Conservation (phyloP, 257 asterid species). For the Solanum dulcamara region DNA sequence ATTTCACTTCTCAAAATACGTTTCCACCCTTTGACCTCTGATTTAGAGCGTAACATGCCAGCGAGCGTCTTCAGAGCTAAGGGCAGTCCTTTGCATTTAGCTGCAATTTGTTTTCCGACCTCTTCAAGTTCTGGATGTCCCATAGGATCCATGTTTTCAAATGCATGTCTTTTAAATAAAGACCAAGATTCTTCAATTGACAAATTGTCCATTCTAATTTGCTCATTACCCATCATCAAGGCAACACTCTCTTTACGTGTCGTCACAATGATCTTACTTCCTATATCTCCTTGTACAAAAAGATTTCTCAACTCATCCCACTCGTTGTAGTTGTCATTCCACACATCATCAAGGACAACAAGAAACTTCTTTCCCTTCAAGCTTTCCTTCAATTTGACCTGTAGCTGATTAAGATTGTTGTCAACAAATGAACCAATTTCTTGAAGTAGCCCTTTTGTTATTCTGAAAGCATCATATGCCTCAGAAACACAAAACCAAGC, state of each 20-base stretch:
- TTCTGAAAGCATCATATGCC: conserved; percentile 27
- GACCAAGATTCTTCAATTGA: neutral
- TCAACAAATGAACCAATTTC: conserved; percentile 10
- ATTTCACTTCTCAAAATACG: neutral
- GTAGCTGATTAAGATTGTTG: conserved; percentile 31
- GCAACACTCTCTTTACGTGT: conserved; percentile 40
- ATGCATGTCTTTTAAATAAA: neutral
- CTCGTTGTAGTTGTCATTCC: conserved; percentile 27
- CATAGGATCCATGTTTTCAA: neutral
- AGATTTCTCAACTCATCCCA: conserved; percentile 17
- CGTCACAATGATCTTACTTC: conserved; percentile 49
- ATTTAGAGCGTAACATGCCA: neutral
- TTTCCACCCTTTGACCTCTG: neutral
- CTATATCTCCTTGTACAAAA: conserved; percentile 24
- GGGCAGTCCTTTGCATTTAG: neutral
- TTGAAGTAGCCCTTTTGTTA: conserved; percentile 18
- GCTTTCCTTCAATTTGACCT: conserved; percentile 30
- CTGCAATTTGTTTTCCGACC: neutral
- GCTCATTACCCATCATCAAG: conserved; percentile 10
- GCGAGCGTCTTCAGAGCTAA: neutral
- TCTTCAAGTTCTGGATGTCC: neutral
- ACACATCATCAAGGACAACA: conserved; percentile 46
- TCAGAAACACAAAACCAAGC: conserved; percentile 50
- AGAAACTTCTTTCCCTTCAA: conserved; percentile 33
- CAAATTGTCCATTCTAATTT: neutral